Evolutionary conservation across 768 basidiomycete species (phyloP).

Genomic region (Auriculariales sp.): DNA sequence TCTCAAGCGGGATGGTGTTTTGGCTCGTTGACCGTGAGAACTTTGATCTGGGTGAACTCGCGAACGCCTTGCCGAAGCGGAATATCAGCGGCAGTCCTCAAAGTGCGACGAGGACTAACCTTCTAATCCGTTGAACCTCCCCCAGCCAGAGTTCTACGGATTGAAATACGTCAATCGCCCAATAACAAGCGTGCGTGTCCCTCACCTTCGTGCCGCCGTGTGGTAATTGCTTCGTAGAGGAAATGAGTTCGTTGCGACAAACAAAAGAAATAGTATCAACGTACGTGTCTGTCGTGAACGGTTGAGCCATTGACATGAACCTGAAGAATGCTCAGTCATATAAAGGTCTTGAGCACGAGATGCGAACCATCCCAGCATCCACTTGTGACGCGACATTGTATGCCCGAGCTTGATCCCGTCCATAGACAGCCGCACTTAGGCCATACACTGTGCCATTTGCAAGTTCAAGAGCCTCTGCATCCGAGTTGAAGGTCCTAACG

Average conservation of each 20-base stretch:
- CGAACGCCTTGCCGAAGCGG: conserved; percentile 5
- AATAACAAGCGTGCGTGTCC: too few relatives aligned
- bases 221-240: conserved; percentile 15
- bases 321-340: background rate
- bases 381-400: conserved; percentile 14
- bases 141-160: conserved; percentile 17
- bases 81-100: background rate
- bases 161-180: too few relatives aligned
- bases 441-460: conserved; percentile 21
- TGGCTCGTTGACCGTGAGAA: background rate
- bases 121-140: conserved; percentile 19
- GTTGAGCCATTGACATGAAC: conserved; percentile 18
- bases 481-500: conserved; percentile 7
- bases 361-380: conserved; percentile 14
- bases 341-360: background rate
- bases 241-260: background rate
- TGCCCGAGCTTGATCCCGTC: conserved; percentile 11
- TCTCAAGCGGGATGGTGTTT: background rate
- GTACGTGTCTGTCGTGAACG: conserved; percentile 10
- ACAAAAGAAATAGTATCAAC: background rate
- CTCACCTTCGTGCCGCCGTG: conserved; percentile 18
- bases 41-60: conserved; percentile 17
- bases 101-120: conserved; percentile 2
- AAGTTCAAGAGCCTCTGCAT: conserved; percentile 14
- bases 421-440: conserved; percentile 18